phyloP scores from a whole-genome alignment of 1,284 basidiomycete species.

The Cutaneotrichosporon cavernicola region DNA sequence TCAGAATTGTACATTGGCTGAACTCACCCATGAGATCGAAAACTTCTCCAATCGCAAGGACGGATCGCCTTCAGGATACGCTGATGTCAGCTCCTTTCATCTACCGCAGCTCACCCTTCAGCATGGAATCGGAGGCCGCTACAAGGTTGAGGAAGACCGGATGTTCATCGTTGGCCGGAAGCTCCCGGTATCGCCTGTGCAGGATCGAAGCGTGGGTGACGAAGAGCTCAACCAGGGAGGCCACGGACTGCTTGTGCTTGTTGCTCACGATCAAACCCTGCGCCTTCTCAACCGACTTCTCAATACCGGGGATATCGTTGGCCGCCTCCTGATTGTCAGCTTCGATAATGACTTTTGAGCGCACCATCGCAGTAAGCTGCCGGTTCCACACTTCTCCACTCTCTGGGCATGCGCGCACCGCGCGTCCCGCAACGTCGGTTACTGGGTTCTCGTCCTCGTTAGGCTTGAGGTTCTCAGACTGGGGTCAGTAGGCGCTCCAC shows the following conservation, averaged over 20 bases:
- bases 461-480: slow-evolving; percentile 12
- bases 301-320: slow-evolving; percentile 15
- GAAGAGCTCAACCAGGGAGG: slow-evolving; percentile 23
- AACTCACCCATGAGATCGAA: slow-evolving; percentile 67
- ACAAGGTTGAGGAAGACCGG: slow-evolving; percentile 21
- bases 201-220: slow-evolving; percentile 20
- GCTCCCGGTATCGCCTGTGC: slow-evolving; percentile 18
- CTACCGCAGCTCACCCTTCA: slow-evolving; percentile 50
- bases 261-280: slow-evolving; percentile 17
- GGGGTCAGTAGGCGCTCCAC: neutral
- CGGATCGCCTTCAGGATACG: slow-evolving; percentile 58
- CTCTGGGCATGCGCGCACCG: slow-evolving; percentile 43
- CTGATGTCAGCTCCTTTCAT: slow-evolving; percentile 32
- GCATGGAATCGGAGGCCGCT: slow-evolving; percentile 30
- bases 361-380: slow-evolving; percentile 32
- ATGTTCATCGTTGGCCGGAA: slow-evolving; percentile 19
- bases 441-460: slow-evolving; percentile 61
- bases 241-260: slow-evolving; percentile 8
- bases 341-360: neutral
- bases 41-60: slow-evolving; percentile 76
- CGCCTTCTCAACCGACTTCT: slow-evolving; percentile 17
- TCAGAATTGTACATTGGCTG: neutral
- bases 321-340: slow-evolving; percentile 16
- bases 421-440: slow-evolving; percentile 44
- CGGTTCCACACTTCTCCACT: slow-evolving; percentile 42